Base-by-base conservation (phyloP, 805 yeast genomes). In the Spathaspora hagerdaliae region DNA sequence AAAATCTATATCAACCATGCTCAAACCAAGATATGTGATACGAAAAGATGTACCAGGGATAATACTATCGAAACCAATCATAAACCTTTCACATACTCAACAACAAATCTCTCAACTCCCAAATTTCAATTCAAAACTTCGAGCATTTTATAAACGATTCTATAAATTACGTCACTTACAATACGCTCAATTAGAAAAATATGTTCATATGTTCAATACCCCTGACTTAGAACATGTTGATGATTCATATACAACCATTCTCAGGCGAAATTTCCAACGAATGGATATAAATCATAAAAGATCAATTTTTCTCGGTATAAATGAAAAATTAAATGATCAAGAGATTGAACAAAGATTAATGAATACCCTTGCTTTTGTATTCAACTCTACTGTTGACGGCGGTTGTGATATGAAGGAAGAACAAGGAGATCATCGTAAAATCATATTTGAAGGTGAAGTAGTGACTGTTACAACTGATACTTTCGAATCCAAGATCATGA, bases 281-380 rank as follows among this genome's bases (percentile, higher is more conserved):
- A 54, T 48, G 8, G 45, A 54, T 33, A 60, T 54, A 51, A 52
- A 55, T 29, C 33, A 14, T 1, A 46, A 56, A 31, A 42, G 65
- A 39, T 34, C 33, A 5, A 42, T 42, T 1, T 35, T 63, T 2
- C 49, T 61, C 15, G 41, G 42, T 15, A 38, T 40, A 27, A 40
- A 29, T 3, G 26, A 13, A 7, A 14, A 14, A 7, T 41, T 44
- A 19, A 40, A 51, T 7, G 41, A 46, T 10, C 44, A 46, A 15
- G 63, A 59, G 35, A 13, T 63, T 5, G 13, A 53, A 3, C 43
- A 48, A 19, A 44, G 72, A 26, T 14, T 61, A 27, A 35, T 54
- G 11, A 64, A 65, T 44, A 61, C 71, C 1, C 43, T 61, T 7
- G 58, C 54, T 24, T 67, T 67, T 51, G 64, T 65, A 6, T 60